These are phyloP conservation scores for Lecanicillium sp. DNA, from an alignment of 2,329 filamentous ascomycete genomes.

Conservation along the genomic window DNA sequence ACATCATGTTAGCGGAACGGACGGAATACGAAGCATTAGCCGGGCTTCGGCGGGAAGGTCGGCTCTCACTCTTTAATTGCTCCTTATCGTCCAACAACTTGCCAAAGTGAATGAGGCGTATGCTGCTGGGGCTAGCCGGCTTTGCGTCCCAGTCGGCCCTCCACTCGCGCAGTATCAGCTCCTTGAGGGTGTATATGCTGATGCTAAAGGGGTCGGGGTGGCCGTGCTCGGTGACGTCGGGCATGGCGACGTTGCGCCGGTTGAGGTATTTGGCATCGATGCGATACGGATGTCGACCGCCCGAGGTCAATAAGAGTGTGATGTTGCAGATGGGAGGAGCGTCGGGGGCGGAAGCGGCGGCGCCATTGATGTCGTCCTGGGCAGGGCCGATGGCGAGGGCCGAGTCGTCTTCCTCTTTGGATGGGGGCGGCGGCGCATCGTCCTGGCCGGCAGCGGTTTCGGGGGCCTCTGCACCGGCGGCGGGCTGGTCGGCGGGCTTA, in stretches of 20 bases:
- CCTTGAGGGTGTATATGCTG: conserved; percentile 89
- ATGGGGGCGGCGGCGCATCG: conserved; percentile 16
- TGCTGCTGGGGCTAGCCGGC: conserved; percentile 79
- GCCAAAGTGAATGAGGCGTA: conserved; percentile 86
- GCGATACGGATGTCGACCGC: conserved; percentile 80
- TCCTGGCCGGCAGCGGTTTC: conserved; percentile 18
- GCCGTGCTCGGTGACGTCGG: conserved; percentile 52
- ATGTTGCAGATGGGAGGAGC: conserved; percentile 55
- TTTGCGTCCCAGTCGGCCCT: conserved; percentile 83
- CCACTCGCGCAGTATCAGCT: conserved; percentile 91
- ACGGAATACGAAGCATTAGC: too few relatives aligned
- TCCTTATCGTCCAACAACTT: conserved; percentile 86
- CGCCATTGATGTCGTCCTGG: conserved; percentile 31
- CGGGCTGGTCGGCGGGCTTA: neutral
- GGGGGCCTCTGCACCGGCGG: conserved; percentile 8
- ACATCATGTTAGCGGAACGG: neutral
- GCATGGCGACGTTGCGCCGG: conserved; percentile 71
- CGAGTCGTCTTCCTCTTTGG: conserved; percentile 25
- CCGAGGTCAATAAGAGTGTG: conserved; percentile 73
- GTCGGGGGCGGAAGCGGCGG: conserved; percentile 21
- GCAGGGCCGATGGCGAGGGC: conserved; percentile 36
- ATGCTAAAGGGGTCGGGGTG: conserved; percentile 76
- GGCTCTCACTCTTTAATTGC: conserved; percentile 70
- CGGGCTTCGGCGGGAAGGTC: too few relatives aligned
- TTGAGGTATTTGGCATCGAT: conserved; percentile 80